Evolutionary conservation across 2,329 filamentous ascomycete genomes (phyloP).

Genomic region (Nigrospora osmanthi): DNA sequence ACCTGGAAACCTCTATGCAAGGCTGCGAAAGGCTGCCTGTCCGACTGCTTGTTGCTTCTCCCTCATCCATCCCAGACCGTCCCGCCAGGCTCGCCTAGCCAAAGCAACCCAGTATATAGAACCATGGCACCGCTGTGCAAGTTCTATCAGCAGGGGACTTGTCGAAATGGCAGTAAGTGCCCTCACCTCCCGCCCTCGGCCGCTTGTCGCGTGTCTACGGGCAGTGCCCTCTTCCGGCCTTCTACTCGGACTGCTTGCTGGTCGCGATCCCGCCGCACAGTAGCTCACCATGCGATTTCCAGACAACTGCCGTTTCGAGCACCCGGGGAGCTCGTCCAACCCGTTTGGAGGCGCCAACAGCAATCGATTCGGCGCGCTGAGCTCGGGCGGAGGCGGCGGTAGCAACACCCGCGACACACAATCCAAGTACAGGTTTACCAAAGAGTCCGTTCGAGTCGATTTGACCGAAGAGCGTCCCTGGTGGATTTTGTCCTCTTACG

Average conservation of each 20-base stretch:
- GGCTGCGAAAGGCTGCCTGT: too few relatives aligned
- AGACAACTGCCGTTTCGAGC: conserved; percentile 49
- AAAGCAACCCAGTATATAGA: neutral
- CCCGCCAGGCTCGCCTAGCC: too few relatives aligned
- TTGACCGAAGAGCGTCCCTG: conserved; percentile 63
- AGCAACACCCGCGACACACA: conserved; percentile 5
- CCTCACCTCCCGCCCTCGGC: too few relatives aligned
- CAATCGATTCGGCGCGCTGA: conserved; percentile 22
- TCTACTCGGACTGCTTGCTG: neutral
- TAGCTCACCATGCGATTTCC: neutral
- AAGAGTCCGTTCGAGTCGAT: conserved; percentile 55
- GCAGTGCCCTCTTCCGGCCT: neutral
- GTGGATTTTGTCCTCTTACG: conserved; percentile 86
- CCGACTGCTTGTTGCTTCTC: too few relatives aligned
- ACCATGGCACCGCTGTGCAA: conserved; percentile 43
- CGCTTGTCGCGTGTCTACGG: neutral
- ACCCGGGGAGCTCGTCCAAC: conserved; percentile 33
- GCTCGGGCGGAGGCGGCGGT: conserved; percentile 4
- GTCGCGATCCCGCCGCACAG: neutral
- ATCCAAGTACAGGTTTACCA: conserved; percentile 41
- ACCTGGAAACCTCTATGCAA: too few relatives aligned
- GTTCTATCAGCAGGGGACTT: conserved; percentile 58
- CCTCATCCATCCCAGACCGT: too few relatives aligned
- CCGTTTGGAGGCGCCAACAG: conserved; percentile 17
- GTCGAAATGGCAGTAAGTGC: conserved; percentile 53